Evolutionary conservation across 2,329 filamentous ascomycete species (phyloP), one percentile per base, ranked within the genome.

Genomic region (Fusarium illudens): DNA sequence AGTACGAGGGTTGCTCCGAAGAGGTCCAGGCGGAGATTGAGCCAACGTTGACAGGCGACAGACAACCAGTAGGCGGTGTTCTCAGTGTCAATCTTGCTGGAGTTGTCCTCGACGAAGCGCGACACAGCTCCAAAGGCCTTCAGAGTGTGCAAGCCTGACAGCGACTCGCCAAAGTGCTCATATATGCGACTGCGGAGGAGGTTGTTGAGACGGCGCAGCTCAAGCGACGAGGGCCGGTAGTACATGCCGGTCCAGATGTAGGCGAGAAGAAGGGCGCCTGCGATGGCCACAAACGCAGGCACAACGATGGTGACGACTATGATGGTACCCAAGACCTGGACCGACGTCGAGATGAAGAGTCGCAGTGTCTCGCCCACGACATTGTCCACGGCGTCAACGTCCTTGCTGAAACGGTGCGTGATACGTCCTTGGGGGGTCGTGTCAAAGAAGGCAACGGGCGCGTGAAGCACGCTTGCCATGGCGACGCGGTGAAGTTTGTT

Each of bases 161-260:
- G 32, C 0, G 64, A 67, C 29, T 67, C 64, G 8, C 53, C 59
- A 2, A 67, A 67, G 19, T 67, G 64, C 22, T 67, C 64, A 3
- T 67, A 67, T 4, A 67, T 67, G 1, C 64, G 64, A 15, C 64
- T 67, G n/a, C 64, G 52, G 4, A 67, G 59, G 3, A 67, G 8
- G 10, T 67, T 67, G 8, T 67, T 67, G 0, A 67, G 32, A 0
- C 64, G 53, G 1, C 64, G 64, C 2, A 67, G 36, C 6, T 67
- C 64, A 1, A 64, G 39, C 1, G 64, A 59, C 0, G 64, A 59
- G 4, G 64, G 64, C 0, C 64, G 58, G 10, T 64, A 67, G 49
- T 67, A 67, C 64, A 67, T 67, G 7, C 64, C 64, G 0, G 64
- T 67, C 64, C 64, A 67, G 0, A 53, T 67, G 10, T 67, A 67